These are phyloP conservation scores for Sporothrix dimorphospora DNA, from an alignment of 2,329 filamentous ascomycete species.

Conservation along the genomic window DNA sequence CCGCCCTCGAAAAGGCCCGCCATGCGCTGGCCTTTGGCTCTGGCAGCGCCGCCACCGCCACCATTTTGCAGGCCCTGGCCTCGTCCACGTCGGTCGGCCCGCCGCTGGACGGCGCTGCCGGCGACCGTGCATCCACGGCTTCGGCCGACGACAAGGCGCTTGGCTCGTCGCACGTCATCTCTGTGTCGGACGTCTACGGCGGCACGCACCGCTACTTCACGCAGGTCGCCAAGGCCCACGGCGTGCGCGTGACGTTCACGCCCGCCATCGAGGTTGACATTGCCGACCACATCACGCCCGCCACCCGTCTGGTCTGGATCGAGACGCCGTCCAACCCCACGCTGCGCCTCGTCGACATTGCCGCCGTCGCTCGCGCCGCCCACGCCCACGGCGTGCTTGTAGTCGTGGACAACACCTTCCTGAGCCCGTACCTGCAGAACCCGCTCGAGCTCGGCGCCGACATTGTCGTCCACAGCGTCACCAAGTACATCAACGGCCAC, in stretches of 20 bases:
- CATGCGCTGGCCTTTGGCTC: constrained; percentile 94
- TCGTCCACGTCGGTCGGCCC: constrained; percentile 43
- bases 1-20: constrained; percentile 87
- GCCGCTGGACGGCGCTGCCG: constrained; percentile 13
- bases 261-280: constrained; percentile 90
- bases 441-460: constrained; percentile 93
- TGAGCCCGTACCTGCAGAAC: constrained; percentile 95
- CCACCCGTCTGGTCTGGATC: constrained; percentile 97
- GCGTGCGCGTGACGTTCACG: constrained; percentile 92
- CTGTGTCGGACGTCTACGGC: constrained; percentile 95
- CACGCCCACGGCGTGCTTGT: constrained; percentile 89
- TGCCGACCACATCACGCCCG: constrained; percentile 76
- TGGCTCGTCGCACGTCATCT: constrained; percentile 78
- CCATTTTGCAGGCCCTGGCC: constrained; percentile 88
- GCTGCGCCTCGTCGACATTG: constrained; percentile 88
- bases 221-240: constrained; percentile 91
- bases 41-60: constrained; percentile 90
- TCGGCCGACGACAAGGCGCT: constrained; percentile 47
- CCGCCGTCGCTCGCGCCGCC: constrained; percentile 78
- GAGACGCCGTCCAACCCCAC: constrained; percentile 95
- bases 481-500: constrained; percentile 99
- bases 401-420: constrained; percentile 99
- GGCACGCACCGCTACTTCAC: constrained; percentile 99
- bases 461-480: constrained; percentile 95
- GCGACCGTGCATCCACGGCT: neutral